Evolutionary conservation across 352 stramenopile species (phyloP).

Genomic region (Phytopythium delawarense): DNA sequence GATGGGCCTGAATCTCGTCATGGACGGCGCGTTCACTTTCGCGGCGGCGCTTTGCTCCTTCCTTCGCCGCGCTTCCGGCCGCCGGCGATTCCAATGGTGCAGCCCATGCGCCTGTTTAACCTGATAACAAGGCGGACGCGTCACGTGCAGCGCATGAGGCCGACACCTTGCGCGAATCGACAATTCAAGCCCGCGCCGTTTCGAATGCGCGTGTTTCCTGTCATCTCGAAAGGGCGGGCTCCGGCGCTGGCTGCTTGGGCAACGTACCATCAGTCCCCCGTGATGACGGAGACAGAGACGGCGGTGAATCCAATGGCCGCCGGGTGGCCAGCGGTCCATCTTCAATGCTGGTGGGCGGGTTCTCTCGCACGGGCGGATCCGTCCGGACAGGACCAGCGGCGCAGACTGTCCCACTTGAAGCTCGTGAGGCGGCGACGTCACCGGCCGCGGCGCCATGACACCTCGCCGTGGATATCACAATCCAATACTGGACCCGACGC

Average conservation of each 20-base stretch:
- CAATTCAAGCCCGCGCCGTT: neutral
- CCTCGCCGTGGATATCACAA: neutral
- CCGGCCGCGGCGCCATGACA: neutral
- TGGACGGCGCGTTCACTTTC: neutral
- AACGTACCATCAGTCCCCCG: neutral
- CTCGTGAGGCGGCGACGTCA: slow-evolving; percentile 3
- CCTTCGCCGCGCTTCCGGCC: neutral
- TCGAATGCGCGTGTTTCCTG: neutral
- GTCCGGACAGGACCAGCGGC: neutral
- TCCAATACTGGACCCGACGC: too few relatives aligned
- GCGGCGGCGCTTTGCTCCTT: neutral
- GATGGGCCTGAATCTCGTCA: slow-evolving; percentile 5
- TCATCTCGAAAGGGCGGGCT: too few relatives aligned
- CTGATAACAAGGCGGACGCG: neutral
- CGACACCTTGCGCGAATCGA: neutral
- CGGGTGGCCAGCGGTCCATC: neutral
- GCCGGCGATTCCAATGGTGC: slow-evolving; percentile 7
- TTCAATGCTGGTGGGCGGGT: neutral
- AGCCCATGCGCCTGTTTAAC: neutral
- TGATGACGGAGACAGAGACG: neutral
- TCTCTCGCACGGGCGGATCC: neutral
- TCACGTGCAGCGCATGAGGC: neutral
- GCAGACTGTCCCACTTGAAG: slow-evolving; percentile 1
- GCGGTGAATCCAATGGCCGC: neutral
- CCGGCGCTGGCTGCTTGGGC: neutral